Percentiles rank a stretch among this genome's conserved stretches.
These are phyloP conservation scores for Rhodotorula taiwanensis DNA, from an alignment of 768 basidiomycete genomes.

Conservation along the genomic window DNA sequence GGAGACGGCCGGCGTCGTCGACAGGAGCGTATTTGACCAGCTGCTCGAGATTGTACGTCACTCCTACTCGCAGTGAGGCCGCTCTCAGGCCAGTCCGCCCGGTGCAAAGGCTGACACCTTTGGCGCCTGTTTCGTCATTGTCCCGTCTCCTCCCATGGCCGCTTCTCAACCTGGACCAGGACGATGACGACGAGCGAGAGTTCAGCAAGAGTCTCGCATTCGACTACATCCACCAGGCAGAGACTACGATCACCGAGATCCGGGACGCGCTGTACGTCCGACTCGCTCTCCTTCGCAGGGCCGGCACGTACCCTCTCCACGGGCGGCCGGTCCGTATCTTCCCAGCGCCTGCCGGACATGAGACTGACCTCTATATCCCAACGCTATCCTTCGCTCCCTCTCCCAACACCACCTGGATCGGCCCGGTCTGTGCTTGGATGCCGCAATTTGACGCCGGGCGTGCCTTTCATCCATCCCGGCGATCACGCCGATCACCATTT, in stretches of 20 bases:
- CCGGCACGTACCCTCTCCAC: too few relatives aligned
- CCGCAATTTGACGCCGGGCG: too few relatives aligned
- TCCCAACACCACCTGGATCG: too few relatives aligned
- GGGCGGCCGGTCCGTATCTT: too few relatives aligned
- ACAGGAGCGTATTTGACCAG: conserved; percentile 75
- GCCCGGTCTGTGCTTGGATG: too few relatives aligned
- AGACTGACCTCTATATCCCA: too few relatives aligned
- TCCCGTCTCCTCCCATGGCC: neutral
- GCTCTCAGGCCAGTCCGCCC: neutral
- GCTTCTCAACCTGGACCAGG: conserved; percentile 47
- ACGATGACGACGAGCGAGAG: conserved; percentile 59
- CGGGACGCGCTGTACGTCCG: conserved; percentile 64
- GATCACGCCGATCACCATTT: neutral
- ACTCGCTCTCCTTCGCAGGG: neutral
- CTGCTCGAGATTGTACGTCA: conserved; percentile 72
- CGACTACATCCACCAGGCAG: conserved; percentile 76
- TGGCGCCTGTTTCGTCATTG: neutral
- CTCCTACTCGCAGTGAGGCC: too few relatives aligned
- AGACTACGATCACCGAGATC: conserved; percentile 68
- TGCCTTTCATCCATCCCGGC: too few relatives aligned
- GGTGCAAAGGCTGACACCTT: neutral
- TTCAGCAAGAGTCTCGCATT: conserved; percentile 73
- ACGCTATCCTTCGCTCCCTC: too few relatives aligned
- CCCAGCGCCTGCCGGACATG: too few relatives aligned
- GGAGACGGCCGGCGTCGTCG: conserved; percentile 49